phyloP scores from a whole-genome alignment of 2,329 filamentous ascomycete species.

The Coniochaeta sp. region DNA sequence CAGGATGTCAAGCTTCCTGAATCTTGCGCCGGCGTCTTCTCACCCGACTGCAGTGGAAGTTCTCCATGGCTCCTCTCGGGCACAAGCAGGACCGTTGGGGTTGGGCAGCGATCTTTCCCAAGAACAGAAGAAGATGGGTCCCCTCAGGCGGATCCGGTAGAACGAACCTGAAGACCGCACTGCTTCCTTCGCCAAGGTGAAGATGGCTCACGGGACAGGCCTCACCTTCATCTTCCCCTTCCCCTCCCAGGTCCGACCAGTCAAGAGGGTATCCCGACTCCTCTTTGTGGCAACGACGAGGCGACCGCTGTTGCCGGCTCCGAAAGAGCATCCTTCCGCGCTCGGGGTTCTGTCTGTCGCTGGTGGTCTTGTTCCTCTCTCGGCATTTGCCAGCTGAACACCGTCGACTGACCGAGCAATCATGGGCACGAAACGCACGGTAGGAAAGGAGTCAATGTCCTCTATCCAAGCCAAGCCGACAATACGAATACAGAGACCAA shows the following conservation, averaged over 20 bases:
- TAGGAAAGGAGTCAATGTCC: background rate
- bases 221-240: too few relatives aligned
- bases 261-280: background rate
- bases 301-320: background rate
- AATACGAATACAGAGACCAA: background rate
- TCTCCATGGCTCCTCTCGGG: background rate
- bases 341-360: too few relatives aligned
- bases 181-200: background rate
- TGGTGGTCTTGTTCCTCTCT: background rate
- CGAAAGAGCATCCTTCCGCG: too few relatives aligned
- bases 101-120: background rate
- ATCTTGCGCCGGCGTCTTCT: background rate
- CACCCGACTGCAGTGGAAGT: background rate
- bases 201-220: background rate
- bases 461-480: background rate
- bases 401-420: background rate
- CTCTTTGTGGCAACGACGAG: background rate
- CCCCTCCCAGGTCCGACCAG: too few relatives aligned
- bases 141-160: background rate
- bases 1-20: background rate
- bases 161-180: too few relatives aligned
- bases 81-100: background rate
- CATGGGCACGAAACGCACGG: background rate
- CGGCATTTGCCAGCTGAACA: background rate
- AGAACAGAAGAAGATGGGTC: background rate